Conservation (phyloP, 805 yeast species). For the Wickerhamomyces tratensis region DNA sequence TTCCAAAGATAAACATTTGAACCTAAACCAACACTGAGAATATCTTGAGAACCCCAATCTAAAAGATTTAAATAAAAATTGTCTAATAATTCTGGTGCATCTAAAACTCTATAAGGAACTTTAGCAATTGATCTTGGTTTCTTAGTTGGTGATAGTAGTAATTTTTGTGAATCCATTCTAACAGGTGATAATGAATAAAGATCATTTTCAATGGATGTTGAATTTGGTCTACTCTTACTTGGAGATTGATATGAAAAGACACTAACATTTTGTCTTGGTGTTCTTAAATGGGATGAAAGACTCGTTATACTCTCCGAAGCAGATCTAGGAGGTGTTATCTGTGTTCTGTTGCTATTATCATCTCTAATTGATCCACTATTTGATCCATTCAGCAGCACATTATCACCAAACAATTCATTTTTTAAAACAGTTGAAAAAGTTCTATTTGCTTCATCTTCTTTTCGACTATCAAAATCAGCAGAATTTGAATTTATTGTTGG, state of each 20-base stretch:
- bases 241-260: slow-evolving; percentile 72
- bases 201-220: slow-evolving; percentile 57
- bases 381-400: slow-evolving; percentile 41
- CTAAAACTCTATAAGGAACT: slow-evolving; percentile 86
- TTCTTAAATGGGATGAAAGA: slow-evolving; percentile 15
- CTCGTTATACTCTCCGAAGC: slow-evolving; percentile 6
- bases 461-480: slow-evolving; percentile 55
- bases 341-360: slow-evolving; percentile 7
- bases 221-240: slow-evolving; percentile 46
- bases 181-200: slow-evolving; percentile 80
- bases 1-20: slow-evolving; percentile 87
- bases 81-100: slow-evolving; percentile 92
- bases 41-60: slow-evolving; percentile 91
- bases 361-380: slow-evolving; percentile 6
- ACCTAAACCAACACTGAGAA: slow-evolving; percentile 85
- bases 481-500: slow-evolving; percentile 12
- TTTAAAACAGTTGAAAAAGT: slow-evolving; percentile 81
- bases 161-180: slow-evolving; percentile 74
- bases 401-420: slow-evolving; percentile 87
- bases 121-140: slow-evolving; percentile 70
- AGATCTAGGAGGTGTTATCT: slow-evolving; percentile 24
- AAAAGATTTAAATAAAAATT: slow-evolving; percentile 87
- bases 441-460: slow-evolving; percentile 75
- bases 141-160: slow-evolving; percentile 75
- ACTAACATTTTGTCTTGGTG: slow-evolving; percentile 37